Percentiles rank a stretch among this genome's conserved stretches.
Evolutionary conservation across 208 protist genomes (phyloP).

Genomic region (Angomonas ambiguus): DNA sequence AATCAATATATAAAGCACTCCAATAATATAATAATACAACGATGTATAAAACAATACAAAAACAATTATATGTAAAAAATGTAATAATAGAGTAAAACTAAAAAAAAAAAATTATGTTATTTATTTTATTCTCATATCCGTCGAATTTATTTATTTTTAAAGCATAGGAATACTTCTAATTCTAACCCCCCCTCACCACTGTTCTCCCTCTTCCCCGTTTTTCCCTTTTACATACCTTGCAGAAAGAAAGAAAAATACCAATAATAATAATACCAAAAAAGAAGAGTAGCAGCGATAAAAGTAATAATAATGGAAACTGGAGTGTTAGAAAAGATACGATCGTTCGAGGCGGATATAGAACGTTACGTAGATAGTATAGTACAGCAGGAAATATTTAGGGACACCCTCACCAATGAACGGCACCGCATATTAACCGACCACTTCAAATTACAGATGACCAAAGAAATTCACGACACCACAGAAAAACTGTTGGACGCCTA

Average conservation of each 20-base stretch:
- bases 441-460: slow-evolving; percentile 62
- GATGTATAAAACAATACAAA: slow-evolving; percentile 11
- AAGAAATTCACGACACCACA: slow-evolving; percentile 34
- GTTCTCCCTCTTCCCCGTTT: background rate
- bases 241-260: background rate
- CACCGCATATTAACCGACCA: slow-evolving; percentile 76
- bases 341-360: slow-evolving; percentile 81
- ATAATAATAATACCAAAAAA: background rate
- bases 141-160: too few relatives aligned
- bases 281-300: background rate
- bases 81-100: background rate
- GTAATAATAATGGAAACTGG: slow-evolving; percentile 39
- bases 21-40: background rate
- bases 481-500: slow-evolving; percentile 84
- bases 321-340: slow-evolving; percentile 74
- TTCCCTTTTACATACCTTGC: background rate
- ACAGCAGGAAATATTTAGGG: slow-evolving; percentile 66
- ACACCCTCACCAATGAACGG: slow-evolving; percentile 50
- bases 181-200: too few relatives aligned
- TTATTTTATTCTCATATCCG: slow-evolving; percentile 16
- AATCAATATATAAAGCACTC: background rate
- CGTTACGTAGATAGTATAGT: slow-evolving; percentile 72
- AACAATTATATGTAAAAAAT: background rate
- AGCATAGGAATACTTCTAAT: too few relatives aligned
- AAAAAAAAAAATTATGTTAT: slow-evolving; percentile 2